Percentiles rank a stretch among this genome's conserved stretches.
phyloP scores from a whole-genome alignment of 2,329 filamentous ascomycete species.

The Nothophoma quercina region DNA sequence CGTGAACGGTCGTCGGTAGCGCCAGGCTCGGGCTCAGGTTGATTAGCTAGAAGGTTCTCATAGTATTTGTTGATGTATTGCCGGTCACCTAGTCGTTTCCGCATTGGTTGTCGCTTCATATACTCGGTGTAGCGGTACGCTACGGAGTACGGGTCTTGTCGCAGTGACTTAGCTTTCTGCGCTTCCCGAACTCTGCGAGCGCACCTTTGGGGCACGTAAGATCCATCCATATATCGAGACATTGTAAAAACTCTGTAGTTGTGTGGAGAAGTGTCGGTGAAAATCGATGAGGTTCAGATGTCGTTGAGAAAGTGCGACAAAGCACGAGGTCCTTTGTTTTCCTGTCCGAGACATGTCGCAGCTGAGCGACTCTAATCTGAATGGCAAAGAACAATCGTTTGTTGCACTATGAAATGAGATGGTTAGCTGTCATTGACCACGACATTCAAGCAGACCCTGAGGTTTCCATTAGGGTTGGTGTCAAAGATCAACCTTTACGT shows the following conservation, averaged over 20 bases:
- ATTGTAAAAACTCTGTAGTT: neutral
- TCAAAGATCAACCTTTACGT: too few relatives aligned
- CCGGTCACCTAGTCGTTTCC: neutral
- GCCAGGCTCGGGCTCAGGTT: constrained; percentile 22
- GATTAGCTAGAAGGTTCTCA: constrained; percentile 32
- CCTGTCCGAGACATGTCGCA: too few relatives aligned
- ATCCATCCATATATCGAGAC: neutral
- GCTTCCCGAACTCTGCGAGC: constrained; percentile 1
- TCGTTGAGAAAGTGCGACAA: neutral
- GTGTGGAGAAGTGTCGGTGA: neutral
- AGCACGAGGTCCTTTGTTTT: constrained; percentile 8
- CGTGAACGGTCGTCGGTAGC: constrained; percentile 28
- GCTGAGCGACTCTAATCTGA: too few relatives aligned
- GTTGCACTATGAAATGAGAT: too few relatives aligned
- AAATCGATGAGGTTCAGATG: neutral
- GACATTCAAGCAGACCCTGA: too few relatives aligned
- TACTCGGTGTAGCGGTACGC: constrained; percentile 33
- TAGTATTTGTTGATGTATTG: constrained; percentile 30
- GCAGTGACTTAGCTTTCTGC: neutral
- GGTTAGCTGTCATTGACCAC: too few relatives aligned
- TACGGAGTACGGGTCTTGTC: constrained; percentile 28
- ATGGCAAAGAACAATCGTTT: too few relatives aligned
- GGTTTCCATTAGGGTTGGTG: too few relatives aligned
- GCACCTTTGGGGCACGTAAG: neutral
- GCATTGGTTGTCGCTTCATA: constrained; percentile 22